Evolutionary conservation across 495 filamentous ascomycete species (phyloP).

Genomic region (Penicillium lividum): DNA sequence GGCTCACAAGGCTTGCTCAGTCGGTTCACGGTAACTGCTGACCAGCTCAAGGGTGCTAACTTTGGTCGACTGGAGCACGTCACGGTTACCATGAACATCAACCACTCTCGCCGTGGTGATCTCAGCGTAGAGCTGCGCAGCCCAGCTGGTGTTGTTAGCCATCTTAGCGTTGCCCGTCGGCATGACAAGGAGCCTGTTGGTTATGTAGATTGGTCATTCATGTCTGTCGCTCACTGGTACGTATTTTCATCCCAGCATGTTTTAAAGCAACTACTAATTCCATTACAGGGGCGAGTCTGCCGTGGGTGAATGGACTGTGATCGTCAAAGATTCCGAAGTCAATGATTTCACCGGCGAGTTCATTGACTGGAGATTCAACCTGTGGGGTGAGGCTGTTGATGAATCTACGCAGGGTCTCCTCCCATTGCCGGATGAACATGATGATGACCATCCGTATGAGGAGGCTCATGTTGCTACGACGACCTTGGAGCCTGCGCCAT

Average conservation of each 20-base stretch:
- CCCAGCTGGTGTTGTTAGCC: conserved; percentile 76
- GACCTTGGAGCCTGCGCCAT: conserved; percentile 46
- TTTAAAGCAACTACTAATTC: conserved; percentile 14
- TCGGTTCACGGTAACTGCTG: conserved; percentile 71
- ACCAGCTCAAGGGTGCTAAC: conserved; percentile 79
- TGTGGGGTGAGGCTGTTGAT: conserved; percentile 90
- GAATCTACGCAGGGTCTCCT: conserved; percentile 65
- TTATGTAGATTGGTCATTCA: conserved; percentile 98
- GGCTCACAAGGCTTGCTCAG: conserved; percentile 79
- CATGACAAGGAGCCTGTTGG: conserved; percentile 64
- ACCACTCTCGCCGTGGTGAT: conserved; percentile 84
- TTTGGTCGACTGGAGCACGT: conserved; percentile 87
- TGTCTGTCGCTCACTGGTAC: conserved; percentile 96
- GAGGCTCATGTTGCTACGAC: conserved; percentile 55
- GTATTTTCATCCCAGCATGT: conserved; percentile 24
- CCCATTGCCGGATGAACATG: conserved; percentile 81
- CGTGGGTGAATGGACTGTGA: conserved; percentile 82
- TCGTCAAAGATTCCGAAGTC: conserved; percentile 81
- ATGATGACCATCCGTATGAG: conserved; percentile 76
- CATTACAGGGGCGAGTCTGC: conserved; percentile 78
- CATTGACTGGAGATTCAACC: conserved; percentile 87
- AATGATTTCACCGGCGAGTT: conserved; percentile 79
- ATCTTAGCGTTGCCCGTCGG: conserved; percentile 73
- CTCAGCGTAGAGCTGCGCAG: conserved; percentile 90
- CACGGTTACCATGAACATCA: conserved; percentile 95